These are phyloP conservation scores for Protomyces lactucae-debilis DNA, from an alignment of 1,139 yeast species.

Conservation along the genomic window DNA sequence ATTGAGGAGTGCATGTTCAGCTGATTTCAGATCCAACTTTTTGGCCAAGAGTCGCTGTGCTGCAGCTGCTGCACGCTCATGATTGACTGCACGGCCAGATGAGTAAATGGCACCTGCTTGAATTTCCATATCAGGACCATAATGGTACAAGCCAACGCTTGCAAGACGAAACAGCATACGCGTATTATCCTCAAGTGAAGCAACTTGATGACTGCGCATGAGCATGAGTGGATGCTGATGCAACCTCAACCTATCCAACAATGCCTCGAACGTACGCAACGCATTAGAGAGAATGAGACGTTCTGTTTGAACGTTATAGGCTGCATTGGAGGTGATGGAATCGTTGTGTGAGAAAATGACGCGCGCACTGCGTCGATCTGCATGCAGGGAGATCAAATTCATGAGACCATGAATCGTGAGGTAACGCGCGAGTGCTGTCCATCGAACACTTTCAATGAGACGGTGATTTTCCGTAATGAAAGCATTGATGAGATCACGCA, in stretches of 20 bases:
- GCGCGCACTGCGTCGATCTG: background rate
- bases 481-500: background rate
- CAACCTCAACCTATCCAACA: background rate
- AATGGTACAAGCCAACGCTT: background rate
- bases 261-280: background rate
- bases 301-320: background rate
- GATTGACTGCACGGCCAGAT: conserved; percentile 1
- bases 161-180: conserved; percentile 3
- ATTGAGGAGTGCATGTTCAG: background rate
- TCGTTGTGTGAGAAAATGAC: background rate
- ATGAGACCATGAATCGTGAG: background rate
- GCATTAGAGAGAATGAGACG: background rate
- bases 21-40: background rate
- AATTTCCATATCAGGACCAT: conserved; percentile 4
- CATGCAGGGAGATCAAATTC: conserved; percentile 1
- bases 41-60: background rate
- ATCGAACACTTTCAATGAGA: background rate
- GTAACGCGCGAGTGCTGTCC: background rate
- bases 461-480: background rate
- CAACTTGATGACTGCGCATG: background rate
- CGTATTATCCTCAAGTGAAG: background rate
- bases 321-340: background rate
- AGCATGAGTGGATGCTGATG: background rate
- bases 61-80: background rate
- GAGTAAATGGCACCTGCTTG: background rate